Evolutionary conservation across 805 yeast species (phyloP), one percentile per base, ranked within the genome.

Genomic region (Saccharomyces mikatae): DNA sequence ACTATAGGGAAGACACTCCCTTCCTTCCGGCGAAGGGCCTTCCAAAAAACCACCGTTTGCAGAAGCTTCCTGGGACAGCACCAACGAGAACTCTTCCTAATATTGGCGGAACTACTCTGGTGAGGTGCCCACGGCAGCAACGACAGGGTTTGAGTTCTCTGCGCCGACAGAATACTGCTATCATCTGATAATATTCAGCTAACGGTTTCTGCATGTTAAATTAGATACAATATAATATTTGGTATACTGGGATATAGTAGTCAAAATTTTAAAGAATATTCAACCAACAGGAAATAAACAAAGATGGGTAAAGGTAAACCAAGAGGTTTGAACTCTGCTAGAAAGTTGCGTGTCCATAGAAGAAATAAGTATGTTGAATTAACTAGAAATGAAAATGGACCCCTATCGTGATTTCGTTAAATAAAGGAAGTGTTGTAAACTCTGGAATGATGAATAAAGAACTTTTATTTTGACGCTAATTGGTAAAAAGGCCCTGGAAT

Each of bases 301-400:
- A 88, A 76, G 75, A 92, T 92, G 98, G 97, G 97, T 84, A 90
- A 87, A 82, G 97, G 97, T 81, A 91, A 91, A 83, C 99, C 99
- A 86, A 89, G 99, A 89, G 99, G 99, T 79, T 83, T 94, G 80
- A 92, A 94, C 89, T 87, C 99, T 77, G 99, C 99, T 76, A 89
- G 99, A 87, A 94, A 94, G 86, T 88, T 94, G 81, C 91, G 99
- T 87, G 90, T 86, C 80, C 95, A 89, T 91, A 91, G 99, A 81
- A 92, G 98, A 81, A 91, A 91, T 87, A 94, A 94, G 80, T 76
- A 73, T 75, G 80, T 76, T 63, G 2, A 54, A n/a, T 28, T n/a
- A n/a, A 47, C 41, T 21, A 14, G 10, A 14, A 22, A 14, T n/a
- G 8, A 14, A 32, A 32, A 32, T 14, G 4, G 21, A 6, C 41